Conservation (phyloP, 192 early-diverging fungal genomes). For the Backusella liffmaniae region DNA sequence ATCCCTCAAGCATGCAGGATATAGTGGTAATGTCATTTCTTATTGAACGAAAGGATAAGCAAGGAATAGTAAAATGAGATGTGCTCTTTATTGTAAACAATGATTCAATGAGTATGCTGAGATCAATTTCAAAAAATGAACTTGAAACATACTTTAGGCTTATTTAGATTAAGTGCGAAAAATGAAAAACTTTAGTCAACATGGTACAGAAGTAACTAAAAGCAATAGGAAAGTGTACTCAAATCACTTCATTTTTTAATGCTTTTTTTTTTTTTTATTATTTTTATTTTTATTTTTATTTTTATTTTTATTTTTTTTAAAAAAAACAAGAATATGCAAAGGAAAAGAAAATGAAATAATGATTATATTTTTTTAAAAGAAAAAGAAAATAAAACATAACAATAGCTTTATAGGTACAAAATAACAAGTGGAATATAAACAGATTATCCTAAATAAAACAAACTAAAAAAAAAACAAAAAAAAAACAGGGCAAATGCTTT, state of each 20-base stretch:
- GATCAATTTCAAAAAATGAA: background rate
- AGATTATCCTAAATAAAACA: background rate
- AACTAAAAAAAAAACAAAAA: background rate
- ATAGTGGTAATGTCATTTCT: background rate
- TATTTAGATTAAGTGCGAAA: background rate
- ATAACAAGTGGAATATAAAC: background rate
- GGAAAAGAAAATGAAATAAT: background rate
- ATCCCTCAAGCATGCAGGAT: background rate
- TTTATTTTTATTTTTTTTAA: too few species aligned
- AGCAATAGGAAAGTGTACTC: background rate
- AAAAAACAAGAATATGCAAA: background rate
- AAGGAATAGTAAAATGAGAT: too few species aligned
- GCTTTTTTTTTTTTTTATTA: background rate
- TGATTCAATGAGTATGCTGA: background rate
- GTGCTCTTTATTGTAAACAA: background rate
- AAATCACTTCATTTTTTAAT: background rate
- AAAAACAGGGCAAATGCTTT: background rate
- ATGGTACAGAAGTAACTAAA: constrained; percentile 1
- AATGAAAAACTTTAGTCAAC: background rate
- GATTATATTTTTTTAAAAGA: background rate
- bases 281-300: too few species aligned
- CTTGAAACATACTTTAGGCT: background rate
- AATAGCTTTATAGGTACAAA: background rate
- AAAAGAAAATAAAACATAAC: background rate
- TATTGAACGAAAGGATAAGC: background rate